Base-by-base conservation (phyloP, 2,329 filamentous ascomycete species). In the Neocatenulostroma microsporum region DNA sequence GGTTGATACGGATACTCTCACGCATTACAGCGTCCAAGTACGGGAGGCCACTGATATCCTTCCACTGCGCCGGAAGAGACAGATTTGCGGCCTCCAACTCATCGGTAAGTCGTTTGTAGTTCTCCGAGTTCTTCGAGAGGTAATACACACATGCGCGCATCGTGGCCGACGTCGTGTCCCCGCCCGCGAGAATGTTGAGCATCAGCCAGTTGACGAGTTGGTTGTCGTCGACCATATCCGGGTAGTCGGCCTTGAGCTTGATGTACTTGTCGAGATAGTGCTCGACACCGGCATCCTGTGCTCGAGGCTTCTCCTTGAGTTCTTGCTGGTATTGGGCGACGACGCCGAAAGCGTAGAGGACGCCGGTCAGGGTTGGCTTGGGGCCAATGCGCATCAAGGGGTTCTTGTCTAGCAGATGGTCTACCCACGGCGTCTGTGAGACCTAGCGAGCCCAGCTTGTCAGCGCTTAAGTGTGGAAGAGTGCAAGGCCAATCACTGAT, bases 181-280 rank as follows among this genome's bases (percentile, higher is more conserved):
- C 50, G 3, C 58, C 58, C 10, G 58, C 57, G 23, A 56, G 47
- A 12, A 19, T 79, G 64, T 50, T 75, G 74, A 63, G 76, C 14
- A 34, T 25, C 2, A 40, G 23, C 30, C 40, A 40, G 5, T 29
- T 36, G 6, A 39, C 30, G 10, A 41, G 30, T n/a, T 37, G 30
- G 7, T 39, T 37, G 21, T 41, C 37, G 30, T 36, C 36, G 8
- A 60, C 48, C 35, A 37, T 41, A 5, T 34, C 29, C 21, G 39
- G 34, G 19, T 41, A 28, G 13, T 25, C 31, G 13, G 37, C 31
- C 10, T 37, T 44, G 29, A 44, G 29, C 14, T 35, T 13, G 13
- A 40, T 31, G 34, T 37, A 40, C 12, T 31, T 36, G 31, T 44
- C 37, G 5, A 44, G 28, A n/a, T 13, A 37, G 24, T 37, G 25